phyloP scores from a whole-genome alignment of 1,284 basidiomycete genomes.

The Fomitiporia mediterranea region DNA sequence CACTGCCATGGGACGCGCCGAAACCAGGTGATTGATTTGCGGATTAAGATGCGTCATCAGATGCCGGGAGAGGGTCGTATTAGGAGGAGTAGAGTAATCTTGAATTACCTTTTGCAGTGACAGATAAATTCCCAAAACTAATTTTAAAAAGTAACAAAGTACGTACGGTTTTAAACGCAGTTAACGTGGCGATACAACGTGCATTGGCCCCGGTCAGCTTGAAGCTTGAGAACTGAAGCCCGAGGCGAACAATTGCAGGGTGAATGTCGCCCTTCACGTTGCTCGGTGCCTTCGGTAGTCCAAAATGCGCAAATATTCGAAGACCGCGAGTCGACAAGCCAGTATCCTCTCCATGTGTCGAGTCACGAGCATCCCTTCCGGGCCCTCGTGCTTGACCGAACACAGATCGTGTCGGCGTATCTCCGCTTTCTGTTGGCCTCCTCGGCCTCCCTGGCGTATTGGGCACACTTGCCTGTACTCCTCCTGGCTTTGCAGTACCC shows the following conservation, averaged over 20 bases:
- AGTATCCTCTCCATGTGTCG: constrained; percentile 26
- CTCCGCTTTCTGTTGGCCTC: constrained; percentile 9
- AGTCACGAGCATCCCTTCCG: constrained; percentile 25
- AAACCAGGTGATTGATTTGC: constrained; percentile 87
- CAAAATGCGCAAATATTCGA: constrained; percentile 81
- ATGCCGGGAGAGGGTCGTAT: constrained; percentile 81
- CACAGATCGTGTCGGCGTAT: constrained; percentile 18
- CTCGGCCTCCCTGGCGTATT: constrained; percentile 1
- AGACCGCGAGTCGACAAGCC: constrained; percentile 46
- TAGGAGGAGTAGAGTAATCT: constrained; percentile 78
- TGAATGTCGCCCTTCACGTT: constrained; percentile 72
- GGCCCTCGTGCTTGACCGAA: background rate
- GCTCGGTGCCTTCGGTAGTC: constrained; percentile 58
- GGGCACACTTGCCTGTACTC: background rate
- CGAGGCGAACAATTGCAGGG: constrained; percentile 73
- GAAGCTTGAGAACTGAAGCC: constrained; percentile 80
- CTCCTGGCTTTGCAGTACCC: constrained; percentile 3
- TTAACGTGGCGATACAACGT: constrained; percentile 82
- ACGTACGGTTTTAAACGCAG: constrained; percentile 77
- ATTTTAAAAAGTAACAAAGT: constrained; percentile 15
- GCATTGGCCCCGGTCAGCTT: constrained; percentile 86
- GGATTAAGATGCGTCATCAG: constrained; percentile 85
- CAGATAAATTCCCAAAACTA: constrained; percentile 11
- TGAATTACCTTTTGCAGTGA: constrained; percentile 82
- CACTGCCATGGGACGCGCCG: constrained; percentile 88